Evolutionary conservation across 1,139 yeast species (phyloP).

Genomic region (Suhomyces yuchorum): DNA sequence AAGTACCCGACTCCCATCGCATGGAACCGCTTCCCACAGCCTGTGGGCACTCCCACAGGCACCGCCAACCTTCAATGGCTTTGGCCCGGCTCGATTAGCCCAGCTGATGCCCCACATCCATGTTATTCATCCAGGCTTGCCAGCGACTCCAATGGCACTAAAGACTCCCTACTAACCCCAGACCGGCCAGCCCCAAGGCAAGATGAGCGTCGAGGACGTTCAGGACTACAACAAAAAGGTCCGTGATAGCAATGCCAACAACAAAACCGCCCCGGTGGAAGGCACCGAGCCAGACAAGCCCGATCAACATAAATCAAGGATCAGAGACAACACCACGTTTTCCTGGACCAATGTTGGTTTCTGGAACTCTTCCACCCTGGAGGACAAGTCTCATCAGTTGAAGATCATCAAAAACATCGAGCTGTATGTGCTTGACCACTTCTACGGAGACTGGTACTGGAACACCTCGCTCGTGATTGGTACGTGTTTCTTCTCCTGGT

Average conservation of each 20-base stretch:
- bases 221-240: slow-evolving; percentile 32
- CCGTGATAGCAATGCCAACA: slow-evolving; percentile 19
- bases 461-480: slow-evolving; percentile 65
- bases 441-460: slow-evolving; percentile 73
- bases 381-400: slow-evolving; percentile 33
- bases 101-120: not conserved
- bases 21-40: not conserved
- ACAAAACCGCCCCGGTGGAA: slow-evolving; percentile 28
- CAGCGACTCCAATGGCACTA: no score
- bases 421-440: slow-evolving; percentile 66
- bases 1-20: slow-evolving; percentile 1
- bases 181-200: slow-evolving; percentile 11
- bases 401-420: slow-evolving; percentile 40
- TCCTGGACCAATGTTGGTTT: slow-evolving; percentile 47
- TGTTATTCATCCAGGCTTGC: no score
- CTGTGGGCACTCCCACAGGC: no score
- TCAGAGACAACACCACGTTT: slow-evolving; percentile 38
- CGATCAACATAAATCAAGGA: slow-evolving; percentile 23
- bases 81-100: not conserved
- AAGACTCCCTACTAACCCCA: slow-evolving; percentile 2
- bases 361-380: slow-evolving; percentile 32
- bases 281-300: slow-evolving; percentile 22
- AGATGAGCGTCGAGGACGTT: slow-evolving; percentile 29
- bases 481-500: slow-evolving; percentile 73
- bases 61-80: not conserved